phyloP scores from a whole-genome alignment of 129 eudicot species.

The Artemisia argyi region DNA sequence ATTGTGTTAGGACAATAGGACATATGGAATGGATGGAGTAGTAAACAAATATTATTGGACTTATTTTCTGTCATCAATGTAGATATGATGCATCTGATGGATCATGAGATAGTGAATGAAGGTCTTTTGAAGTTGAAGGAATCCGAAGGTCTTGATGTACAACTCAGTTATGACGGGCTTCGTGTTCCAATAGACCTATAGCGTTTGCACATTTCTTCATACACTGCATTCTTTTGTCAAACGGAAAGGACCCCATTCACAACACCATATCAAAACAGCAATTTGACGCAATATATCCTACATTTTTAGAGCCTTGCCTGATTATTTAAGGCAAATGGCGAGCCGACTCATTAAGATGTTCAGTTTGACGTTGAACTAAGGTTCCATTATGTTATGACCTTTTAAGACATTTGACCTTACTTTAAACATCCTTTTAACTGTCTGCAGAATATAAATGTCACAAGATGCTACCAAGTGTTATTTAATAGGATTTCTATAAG shows the following conservation, averaged over 20 bases:
- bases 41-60: no score
- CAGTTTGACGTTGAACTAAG: slow-evolving; percentile 6
- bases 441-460: no score
- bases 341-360: slow-evolving; percentile 14
- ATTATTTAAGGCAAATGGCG: slow-evolving; percentile 6
- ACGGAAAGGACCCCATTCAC: not conserved
- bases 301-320: slow-evolving; percentile 13
- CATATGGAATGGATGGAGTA: no score
- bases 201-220: slow-evolving; percentile 2
- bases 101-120: no score
- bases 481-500: no score
- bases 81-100: no score
- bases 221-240: not conserved
- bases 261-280: slow-evolving; percentile 8
- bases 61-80: no score
- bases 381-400: slow-evolving; percentile 1
- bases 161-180: slow-evolving; percentile 66
- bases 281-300: not conserved
- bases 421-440: not conserved
- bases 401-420: no score
- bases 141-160: no score
- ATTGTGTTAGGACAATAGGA: no score
- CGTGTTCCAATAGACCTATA: slow-evolving; percentile 76
- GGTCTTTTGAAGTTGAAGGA: no score
- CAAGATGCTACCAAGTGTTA: no score